Conservation (phyloP, 2,329 filamentous ascomycete species). For the Emericellopsis atlantica region DNA sequence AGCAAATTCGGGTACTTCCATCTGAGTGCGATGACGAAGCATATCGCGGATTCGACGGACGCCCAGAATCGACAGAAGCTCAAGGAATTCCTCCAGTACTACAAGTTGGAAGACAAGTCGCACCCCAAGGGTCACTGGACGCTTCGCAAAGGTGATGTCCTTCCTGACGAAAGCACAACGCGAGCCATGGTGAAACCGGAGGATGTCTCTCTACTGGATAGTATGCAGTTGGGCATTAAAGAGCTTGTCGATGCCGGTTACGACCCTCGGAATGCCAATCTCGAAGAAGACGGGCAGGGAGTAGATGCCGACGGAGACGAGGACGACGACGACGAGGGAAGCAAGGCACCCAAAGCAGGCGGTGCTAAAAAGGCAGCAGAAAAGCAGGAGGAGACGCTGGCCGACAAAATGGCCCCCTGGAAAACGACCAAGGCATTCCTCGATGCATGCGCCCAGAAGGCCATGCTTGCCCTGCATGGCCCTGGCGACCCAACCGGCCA, state of each 20-base stretch:
- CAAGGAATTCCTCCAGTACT: conserved; percentile 85
- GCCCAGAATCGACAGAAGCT: conserved; percentile 94
- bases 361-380: conserved; percentile 29
- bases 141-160: conserved; percentile 55
- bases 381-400: conserved; percentile 56
- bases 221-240: conserved; percentile 91
- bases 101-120: conserved; percentile 49
- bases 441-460: conserved; percentile 85
- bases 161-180: conserved; percentile 71
- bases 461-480: conserved; percentile 90
- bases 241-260: conserved; percentile 87
- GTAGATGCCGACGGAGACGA: conserved; percentile 51
- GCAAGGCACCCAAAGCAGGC: conserved; percentile 19
- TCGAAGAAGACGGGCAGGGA: conserved; percentile 52
- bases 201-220: conserved; percentile 86
- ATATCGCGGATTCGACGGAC: conserved; percentile 86
- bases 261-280: conserved; percentile 47
- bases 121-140: conserved; percentile 68
- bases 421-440: conserved; percentile 94
- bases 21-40: conserved; percentile 76
- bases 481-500: conserved; percentile 90
- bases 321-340: conserved; percentile 31
- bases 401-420: conserved; percentile 89
- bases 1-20: conserved; percentile 57
- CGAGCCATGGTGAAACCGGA: conserved; percentile 88